Evolutionary conservation across 768 basidiomycete species (phyloP).

Genomic region (Leccinellum albellum): DNA sequence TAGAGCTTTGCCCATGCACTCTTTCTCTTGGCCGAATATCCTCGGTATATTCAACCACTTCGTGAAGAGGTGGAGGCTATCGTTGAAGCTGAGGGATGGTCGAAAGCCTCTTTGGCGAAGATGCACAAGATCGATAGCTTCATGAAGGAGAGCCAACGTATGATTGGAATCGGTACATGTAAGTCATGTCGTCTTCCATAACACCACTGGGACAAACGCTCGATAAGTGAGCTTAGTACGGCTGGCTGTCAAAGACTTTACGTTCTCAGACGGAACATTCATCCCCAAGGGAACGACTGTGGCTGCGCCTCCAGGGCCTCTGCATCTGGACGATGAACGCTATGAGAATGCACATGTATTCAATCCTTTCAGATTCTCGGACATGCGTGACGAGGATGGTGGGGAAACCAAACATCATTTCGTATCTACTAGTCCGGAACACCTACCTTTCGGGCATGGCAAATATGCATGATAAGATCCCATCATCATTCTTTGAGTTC

Average conservation of each 20-base stretch:
- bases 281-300: constrained; percentile 32
- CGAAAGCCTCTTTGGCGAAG: constrained; percentile 23
- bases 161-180: too few relatives aligned
- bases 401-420: constrained; percentile 35
- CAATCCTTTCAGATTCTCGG: constrained; percentile 46
- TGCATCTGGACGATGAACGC: constrained; percentile 17
- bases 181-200: too few relatives aligned
- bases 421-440: constrained; percentile 32
- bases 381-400: constrained; percentile 32
- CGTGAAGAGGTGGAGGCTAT: not conserved
- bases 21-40: constrained; percentile 34
- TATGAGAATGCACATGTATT: constrained; percentile 36
- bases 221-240: constrained; percentile 34
- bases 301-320: constrained; percentile 20
- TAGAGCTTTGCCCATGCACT: constrained; percentile 34
- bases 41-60: constrained; percentile 23
- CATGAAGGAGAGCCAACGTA: too few relatives aligned
- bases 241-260: constrained; percentile 29
- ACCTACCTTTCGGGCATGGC: constrained; percentile 36
- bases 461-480: constrained; percentile 17
- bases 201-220: too few relatives aligned
- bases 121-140: constrained; percentile 40
- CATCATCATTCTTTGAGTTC: too few relatives aligned
- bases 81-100: constrained; percentile 19
- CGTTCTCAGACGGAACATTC: constrained; percentile 36